Evolutionary conservation across 2,329 filamentous ascomycete species (phyloP).

Genomic region (Calonectria fujianensis): DNA sequence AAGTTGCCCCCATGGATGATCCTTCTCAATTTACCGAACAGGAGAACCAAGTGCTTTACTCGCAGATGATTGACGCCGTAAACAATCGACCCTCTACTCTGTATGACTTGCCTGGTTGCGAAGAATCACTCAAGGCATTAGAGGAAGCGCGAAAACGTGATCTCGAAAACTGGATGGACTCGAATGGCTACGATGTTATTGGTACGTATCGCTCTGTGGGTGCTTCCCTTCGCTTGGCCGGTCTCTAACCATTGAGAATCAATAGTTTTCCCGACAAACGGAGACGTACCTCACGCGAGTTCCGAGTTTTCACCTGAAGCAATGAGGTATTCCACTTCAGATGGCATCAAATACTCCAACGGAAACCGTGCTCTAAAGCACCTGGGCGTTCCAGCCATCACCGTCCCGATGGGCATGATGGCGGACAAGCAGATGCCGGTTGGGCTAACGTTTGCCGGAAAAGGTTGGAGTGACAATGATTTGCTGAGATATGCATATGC

Average conservation of each 20-base stretch:
- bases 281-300: conserved; percentile 31
- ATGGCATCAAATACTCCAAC: conserved; percentile 39
- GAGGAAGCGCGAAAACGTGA: conserved; percentile 69
- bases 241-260: not conserved
- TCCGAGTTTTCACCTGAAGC: conserved; percentile 16
- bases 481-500: conserved; percentile 27
- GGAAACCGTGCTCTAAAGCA: conserved; percentile 39
- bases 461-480: conserved; percentile 29
- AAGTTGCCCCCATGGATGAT: conserved; percentile 34
- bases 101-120: conserved; percentile 33
- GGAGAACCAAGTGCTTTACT: conserved; percentile 39
- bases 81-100: not conserved
- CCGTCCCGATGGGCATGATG: conserved; percentile 38
- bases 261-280: conserved; percentile 35
- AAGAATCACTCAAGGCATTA: conserved; percentile 57
- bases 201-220: not conserved
- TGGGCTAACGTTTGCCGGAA: conserved; percentile 33
- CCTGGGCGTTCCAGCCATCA: conserved; percentile 36
- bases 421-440: conserved; percentile 39
- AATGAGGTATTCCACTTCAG: conserved; percentile 17
- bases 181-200: conserved; percentile 5
- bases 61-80: conserved; percentile 35
- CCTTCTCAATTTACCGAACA: conserved; percentile 26
- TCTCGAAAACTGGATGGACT: conserved; percentile 64
- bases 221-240: not conserved